Evolutionary conservation across 73 alveolate species (phyloP).

Genomic region (Paramecium octaurelia): DNA sequence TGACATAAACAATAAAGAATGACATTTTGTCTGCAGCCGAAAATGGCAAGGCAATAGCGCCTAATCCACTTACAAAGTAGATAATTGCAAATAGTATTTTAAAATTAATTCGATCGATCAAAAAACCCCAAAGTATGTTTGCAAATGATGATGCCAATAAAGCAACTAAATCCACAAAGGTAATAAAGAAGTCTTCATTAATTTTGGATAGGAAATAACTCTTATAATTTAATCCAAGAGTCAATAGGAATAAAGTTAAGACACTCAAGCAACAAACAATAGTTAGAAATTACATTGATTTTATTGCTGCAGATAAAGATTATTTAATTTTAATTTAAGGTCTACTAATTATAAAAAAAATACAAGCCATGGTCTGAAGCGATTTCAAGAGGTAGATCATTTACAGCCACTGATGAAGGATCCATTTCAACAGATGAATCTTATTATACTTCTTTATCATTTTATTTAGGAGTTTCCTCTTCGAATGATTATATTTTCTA

Average conservation of each 20-base stretch:
- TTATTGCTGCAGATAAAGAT: neutral
- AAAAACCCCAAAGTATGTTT: constrained; percentile 7
- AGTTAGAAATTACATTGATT: neutral
- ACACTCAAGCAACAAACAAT: neutral
- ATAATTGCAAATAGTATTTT: neutral
- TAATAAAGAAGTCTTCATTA: constrained; percentile 1
- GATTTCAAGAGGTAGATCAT: neutral
- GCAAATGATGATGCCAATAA: neutral
- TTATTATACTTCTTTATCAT: neutral
- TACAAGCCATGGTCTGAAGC: constrained; percentile 15
- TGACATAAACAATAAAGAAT: neutral
- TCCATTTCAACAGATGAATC: neutral
- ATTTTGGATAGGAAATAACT: constrained; percentile 1
- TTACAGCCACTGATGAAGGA: neutral
- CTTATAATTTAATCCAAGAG: constrained; percentile 37
- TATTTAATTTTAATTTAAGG: neutral
- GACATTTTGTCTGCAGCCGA: neutral
- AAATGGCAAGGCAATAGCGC: constrained; percentile 7
- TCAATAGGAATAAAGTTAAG: neutral
- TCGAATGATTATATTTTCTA: neutral
- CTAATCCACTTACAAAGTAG: neutral
- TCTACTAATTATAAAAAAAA: neutral
- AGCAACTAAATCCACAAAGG: constrained; percentile 38
- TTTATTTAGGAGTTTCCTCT: neutral
- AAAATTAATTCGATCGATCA: neutral